These are phyloP conservation scores for Sarcodon sp. DNA, from an alignment of 768 basidiomycete genomes.

Conservation along the genomic window DNA sequence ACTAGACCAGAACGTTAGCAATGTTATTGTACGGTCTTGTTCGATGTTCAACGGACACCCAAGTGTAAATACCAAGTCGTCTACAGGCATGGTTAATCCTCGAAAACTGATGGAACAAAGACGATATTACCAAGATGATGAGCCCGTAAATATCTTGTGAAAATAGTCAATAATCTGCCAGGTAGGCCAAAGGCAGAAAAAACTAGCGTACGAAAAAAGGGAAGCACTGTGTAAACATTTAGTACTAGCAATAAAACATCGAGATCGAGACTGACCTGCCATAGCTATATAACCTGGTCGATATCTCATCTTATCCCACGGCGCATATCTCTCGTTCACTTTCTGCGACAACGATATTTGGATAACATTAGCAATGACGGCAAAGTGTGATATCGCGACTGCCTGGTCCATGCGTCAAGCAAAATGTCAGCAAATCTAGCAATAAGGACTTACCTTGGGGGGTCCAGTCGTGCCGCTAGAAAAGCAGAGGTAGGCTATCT, in stretches of 20 bases:
- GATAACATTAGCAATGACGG: constrained; percentile 40
- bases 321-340: constrained; percentile 18
- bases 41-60: constrained; percentile 13
- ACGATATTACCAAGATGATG: constrained; percentile 11
- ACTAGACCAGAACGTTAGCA: constrained; percentile 5
- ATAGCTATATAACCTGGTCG: constrained; percentile 43
- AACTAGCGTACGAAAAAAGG: constrained; percentile 15
- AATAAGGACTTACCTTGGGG: constrained; percentile 43
- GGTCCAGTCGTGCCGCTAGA: constrained; percentile 69
- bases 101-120: constrained; percentile 1
- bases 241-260: constrained; percentile 1
- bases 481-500: constrained; percentile 59
- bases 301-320: constrained; percentile 25
- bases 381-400: constrained; percentile 55
- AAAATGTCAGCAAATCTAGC: constrained; percentile 42
- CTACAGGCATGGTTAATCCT: background rate
- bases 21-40: background rate
- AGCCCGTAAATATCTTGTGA: constrained; percentile 34
- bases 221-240: constrained; percentile 9
- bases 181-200: too few relatives aligned
- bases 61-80: constrained; percentile 9
- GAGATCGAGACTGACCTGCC: constrained; percentile 27
- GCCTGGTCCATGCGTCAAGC: constrained; percentile 43
- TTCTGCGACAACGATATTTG: constrained; percentile 10
- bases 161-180: background rate